A percentile compares a stretch with the other conserved stretches of the same genome.
phyloP scores from a whole-genome alignment of 768 basidiomycete genomes.

The Lactarius vividus region DNA sequence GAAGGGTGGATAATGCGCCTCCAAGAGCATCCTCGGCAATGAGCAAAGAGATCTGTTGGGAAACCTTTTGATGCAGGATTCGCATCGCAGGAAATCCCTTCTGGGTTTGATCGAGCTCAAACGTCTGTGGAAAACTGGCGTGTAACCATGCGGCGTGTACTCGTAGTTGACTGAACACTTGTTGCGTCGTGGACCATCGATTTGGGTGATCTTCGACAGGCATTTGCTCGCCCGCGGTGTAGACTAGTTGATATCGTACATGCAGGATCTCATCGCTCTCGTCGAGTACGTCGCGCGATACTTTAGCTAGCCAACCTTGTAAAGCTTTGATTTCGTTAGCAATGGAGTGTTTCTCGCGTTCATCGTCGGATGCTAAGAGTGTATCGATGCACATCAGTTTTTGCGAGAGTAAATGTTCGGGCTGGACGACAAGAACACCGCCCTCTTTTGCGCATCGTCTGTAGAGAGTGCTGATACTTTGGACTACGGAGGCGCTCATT shows the following conservation, averaged over 20 bases:
- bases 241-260: constrained; percentile 48
- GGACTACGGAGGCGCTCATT: constrained; percentile 21
- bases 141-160: constrained; percentile 14
- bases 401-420: constrained; percentile 53
- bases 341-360: constrained; percentile 37
- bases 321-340: constrained; percentile 38
- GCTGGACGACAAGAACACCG: constrained; percentile 49
- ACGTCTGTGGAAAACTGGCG: too few species aligned
- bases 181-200: constrained; percentile 43
- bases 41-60: too few species aligned
- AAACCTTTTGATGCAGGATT: too few species aligned
- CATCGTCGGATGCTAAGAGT: constrained; percentile 27
- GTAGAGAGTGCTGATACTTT: constrained; percentile 35
- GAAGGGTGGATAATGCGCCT: too few species aligned
- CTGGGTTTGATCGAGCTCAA: too few species aligned
- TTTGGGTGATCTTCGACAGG: constrained; percentile 41
- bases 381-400: constrained; percentile 45
- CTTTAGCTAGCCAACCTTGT: not conserved
- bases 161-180: constrained; percentile 36
- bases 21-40: too few species aligned
- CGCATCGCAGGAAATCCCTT: too few species aligned
- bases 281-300: constrained; percentile 22
- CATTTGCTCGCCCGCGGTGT: constrained; percentile 39
- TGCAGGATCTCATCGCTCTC: constrained; percentile 39
- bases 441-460: constrained; percentile 38